phyloP scores from a whole-genome alignment of 768 basidiomycete genomes.

The Russula sp. region DNA sequence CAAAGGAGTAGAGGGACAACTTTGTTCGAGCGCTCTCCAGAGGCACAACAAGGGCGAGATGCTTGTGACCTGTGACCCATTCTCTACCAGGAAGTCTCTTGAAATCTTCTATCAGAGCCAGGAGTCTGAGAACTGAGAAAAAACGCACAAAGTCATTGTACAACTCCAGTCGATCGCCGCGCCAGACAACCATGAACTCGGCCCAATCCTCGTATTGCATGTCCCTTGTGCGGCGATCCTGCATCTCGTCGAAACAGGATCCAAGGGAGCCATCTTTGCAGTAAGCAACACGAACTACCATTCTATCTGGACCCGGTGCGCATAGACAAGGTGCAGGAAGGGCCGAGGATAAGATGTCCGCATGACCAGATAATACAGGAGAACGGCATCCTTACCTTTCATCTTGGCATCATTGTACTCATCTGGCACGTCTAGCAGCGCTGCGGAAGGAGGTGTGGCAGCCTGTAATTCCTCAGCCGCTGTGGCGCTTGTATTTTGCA shows the following conservation, averaged over 20 bases:
- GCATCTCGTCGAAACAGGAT: conserved; percentile 53
- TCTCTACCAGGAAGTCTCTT: conserved; percentile 63
- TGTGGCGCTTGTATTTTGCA: conserved; percentile 59
- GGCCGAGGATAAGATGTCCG: not conserved
- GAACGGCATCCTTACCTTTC: conserved; percentile 50
- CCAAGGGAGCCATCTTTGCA: conserved; percentile 46
- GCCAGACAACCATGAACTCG: conserved; percentile 85
- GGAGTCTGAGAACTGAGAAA: not conserved
- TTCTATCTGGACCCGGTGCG: conserved; percentile 54
- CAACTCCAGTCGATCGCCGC: conserved; percentile 67
- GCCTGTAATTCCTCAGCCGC: conserved; percentile 34
- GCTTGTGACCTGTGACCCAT: conserved; percentile 62
- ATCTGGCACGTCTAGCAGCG: not conserved
- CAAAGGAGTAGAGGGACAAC: conserved; percentile 81
- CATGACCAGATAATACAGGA: not conserved
- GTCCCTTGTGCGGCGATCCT: conserved; percentile 56
- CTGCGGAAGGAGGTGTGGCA: conserved; percentile 21
- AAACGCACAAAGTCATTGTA: conserved; percentile 74
- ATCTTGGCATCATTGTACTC: conserved; percentile 51
- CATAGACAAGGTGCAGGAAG: conserved; percentile 11
- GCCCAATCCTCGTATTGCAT: conserved; percentile 60
- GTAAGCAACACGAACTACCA: conserved; percentile 75
- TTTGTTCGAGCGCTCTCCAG: conserved; percentile 53
- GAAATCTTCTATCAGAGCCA: conserved; percentile 1
- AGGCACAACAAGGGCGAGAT: conserved; percentile 73